These are phyloP conservation scores for Salix caprea DNA, from an alignment of 345 rosid species.

Conservation along the genomic window DNA sequence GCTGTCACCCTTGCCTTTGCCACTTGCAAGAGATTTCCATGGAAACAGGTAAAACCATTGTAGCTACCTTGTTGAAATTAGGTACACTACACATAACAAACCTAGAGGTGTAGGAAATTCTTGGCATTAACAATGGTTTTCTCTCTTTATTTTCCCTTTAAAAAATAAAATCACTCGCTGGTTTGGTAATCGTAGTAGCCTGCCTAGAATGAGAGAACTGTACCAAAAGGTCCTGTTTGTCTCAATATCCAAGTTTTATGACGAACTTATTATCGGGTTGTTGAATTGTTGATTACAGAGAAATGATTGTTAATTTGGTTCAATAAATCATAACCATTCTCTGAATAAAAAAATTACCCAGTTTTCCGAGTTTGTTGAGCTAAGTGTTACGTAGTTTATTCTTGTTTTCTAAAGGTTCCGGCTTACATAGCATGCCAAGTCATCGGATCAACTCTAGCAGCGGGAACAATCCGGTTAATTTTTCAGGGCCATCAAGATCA, in stretches of 20 bases:
- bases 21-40: conserved; percentile 69
- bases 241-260: neutral
- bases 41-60: conserved; percentile 49
- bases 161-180: neutral
- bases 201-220: neutral
- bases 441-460: conserved; percentile 68
- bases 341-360: too few species aligned
- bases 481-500: conserved; percentile 59
- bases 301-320: neutral
- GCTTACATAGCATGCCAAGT: conserved; percentile 65
- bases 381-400: neutral
- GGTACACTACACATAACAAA: neutral
- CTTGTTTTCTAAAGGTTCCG: conserved; percentile 53
- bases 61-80: neutral
- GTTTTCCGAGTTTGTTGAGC: neutral
- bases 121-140: neutral
- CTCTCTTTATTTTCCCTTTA: neutral
- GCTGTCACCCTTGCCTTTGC: conserved; percentile 95
- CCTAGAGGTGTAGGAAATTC: neutral
- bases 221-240: neutral
- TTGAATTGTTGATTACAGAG: neutral
- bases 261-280: neutral
- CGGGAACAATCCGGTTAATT: conserved; percentile 67
- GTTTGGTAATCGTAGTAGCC: neutral
- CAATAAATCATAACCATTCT: neutral